A percentile compares a stretch with the other conserved stretches of the same genome.
phyloP scores from a whole-genome alignment of 1,139 yeast genomes.

The Schizosaccharomyces versatilis region DNA sequence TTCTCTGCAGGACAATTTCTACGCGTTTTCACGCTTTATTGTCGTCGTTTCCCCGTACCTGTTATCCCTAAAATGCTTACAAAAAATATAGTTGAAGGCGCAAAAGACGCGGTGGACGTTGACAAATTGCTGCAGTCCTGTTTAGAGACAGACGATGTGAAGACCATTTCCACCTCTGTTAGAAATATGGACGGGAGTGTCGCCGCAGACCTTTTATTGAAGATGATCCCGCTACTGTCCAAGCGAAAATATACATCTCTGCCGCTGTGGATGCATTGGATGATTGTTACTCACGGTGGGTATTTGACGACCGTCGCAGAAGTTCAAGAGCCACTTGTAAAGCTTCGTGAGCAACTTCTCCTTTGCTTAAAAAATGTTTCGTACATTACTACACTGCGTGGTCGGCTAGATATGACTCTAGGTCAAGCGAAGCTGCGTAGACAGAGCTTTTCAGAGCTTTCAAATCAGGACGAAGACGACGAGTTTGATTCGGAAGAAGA shows the following conservation, averaged over 20 bases:
- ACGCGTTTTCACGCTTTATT: too few relatives aligned
- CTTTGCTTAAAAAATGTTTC: neutral
- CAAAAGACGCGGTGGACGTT: neutral
- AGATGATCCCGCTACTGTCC: neutral
- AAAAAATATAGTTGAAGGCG: too few relatives aligned
- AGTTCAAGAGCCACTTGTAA: neutral
- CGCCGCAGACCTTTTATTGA: neutral
- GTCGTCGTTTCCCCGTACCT: too few relatives aligned
- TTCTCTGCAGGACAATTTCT: too few relatives aligned
- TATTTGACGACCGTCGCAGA: neutral
- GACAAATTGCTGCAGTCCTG: neutral
- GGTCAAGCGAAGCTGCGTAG: neutral
- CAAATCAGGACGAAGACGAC: neutral
- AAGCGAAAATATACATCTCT: neutral
- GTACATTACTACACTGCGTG: neutral
- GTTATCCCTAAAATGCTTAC: too few relatives aligned
- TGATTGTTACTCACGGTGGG: constrained; percentile 1
- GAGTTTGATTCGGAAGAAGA: neutral
- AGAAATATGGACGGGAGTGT: constrained; percentile 1
- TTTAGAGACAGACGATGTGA: neutral
- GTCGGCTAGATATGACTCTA: neutral
- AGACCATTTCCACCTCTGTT: neutral
- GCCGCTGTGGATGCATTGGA: constrained; percentile 1
- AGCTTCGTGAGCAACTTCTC: neutral
- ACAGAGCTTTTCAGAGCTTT: neutral